phyloP scores from a whole-genome alignment of 495 filamentous ascomycete species.

The Baudoinia panamericana region DNA sequence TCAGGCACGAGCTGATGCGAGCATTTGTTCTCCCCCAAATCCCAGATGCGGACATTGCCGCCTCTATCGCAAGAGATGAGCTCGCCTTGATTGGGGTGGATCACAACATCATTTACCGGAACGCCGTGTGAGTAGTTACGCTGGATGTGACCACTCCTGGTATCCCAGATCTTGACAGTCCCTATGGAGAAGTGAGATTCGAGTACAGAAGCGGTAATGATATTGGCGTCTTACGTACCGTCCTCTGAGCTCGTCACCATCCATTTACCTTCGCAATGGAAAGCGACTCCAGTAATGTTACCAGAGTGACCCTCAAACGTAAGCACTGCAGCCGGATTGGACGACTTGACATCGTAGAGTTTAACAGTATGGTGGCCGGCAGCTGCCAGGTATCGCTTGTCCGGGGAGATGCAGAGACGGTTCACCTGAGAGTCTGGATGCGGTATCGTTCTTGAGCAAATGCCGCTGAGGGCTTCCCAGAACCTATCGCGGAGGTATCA shows the following conservation, averaged over 20 bases:
- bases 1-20: conserved; percentile 93
- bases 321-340: conserved; percentile 81
- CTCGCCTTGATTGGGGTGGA: conserved; percentile 96
- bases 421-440: conserved; percentile 98
- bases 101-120: conserved; percentile 90
- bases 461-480: conserved; percentile 95
- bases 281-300: conserved; percentile 91
- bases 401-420: conserved; percentile 92
- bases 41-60: conserved; percentile 91
- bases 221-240: conserved; percentile 34
- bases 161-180: conserved; percentile 98
- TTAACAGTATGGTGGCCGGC: conserved; percentile 92
- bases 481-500: conserved; percentile 44
- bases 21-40: conserved; percentile 91
- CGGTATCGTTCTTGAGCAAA: conserved; percentile 94
- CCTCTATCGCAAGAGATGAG: conserved; percentile 89
- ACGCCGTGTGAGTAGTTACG: conserved; percentile 80
- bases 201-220: neutral
- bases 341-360: conserved; percentile 93
- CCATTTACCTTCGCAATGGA: conserved; percentile 98
- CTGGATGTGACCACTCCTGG: conserved; percentile 71
- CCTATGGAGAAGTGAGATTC: conserved; percentile 2
- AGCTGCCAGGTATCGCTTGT: conserved; percentile 90
- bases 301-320: conserved; percentile 90
- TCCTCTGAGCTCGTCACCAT: conserved; percentile 99